A percentile compares a stretch with the other conserved stretches of the same genome.
Conservation (phyloP, 2,329 filamentous ascomycete genomes). For the Cladobotryum protrusum region DNA sequence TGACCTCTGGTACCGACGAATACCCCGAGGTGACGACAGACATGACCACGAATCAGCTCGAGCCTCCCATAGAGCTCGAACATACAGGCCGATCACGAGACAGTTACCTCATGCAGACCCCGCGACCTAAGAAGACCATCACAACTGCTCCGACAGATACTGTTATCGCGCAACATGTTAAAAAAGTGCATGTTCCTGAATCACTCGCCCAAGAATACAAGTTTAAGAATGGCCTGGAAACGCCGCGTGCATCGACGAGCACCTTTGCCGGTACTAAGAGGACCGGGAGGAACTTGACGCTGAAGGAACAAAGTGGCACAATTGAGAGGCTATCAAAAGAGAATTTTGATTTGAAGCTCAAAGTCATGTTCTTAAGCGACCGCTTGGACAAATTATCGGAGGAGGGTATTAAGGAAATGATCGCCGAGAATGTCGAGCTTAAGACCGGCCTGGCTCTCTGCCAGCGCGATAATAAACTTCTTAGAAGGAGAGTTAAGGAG, state of each 20-base stretch:
- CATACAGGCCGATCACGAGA: constrained; percentile 33
- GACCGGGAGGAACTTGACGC: constrained; percentile 66
- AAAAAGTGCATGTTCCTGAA: constrained; percentile 85
- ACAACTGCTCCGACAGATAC: constrained; percentile 71
- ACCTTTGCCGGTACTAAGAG: constrained; percentile 40
- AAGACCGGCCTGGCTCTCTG: constrained; percentile 84
- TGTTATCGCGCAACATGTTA: constrained; percentile 78
- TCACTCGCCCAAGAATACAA: constrained; percentile 82
- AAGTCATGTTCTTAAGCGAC: constrained; percentile 95
- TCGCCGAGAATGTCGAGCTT: constrained; percentile 92
- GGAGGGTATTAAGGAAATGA: constrained; percentile 96
- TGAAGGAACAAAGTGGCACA: constrained; percentile 96
- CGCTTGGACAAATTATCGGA: constrained; percentile 89
- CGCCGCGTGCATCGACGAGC: constrained; percentile 50
- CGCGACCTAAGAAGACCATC: constrained; percentile 51
- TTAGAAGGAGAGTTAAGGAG: constrained; percentile 77
- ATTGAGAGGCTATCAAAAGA: constrained; percentile 96
- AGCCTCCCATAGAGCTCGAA: constrained; percentile 45
- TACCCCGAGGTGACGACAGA: constrained; percentile 30
- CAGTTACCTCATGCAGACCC: constrained; percentile 58
- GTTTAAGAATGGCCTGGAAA: constrained; percentile 61
- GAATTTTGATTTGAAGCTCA: constrained; percentile 95
- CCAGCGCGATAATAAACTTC: constrained; percentile 81
- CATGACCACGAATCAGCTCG: constrained; percentile 38
- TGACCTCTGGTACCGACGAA: constrained; percentile 66